Percentiles rank a stretch among this genome's conserved stretches.
Evolutionary conservation across 164 flowering plant genomes (phyloP).

Genomic region (Euptelea pleiosperma): DNA sequence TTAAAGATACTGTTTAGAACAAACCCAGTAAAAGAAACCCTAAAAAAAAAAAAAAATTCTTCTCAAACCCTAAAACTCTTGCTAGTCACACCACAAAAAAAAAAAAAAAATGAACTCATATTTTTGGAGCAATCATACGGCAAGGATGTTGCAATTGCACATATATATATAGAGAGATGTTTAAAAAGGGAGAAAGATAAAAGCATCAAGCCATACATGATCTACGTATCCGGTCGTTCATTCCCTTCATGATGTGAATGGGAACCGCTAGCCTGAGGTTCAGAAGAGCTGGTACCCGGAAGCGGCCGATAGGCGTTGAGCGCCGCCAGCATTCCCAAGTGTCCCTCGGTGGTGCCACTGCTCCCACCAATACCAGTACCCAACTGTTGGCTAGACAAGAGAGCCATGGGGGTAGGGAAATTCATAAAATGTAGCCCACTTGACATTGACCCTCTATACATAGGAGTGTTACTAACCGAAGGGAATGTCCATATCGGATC

Average conservation of each 20-base stretch:
- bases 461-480: slow-evolving; percentile 21
- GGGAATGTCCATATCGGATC: slow-evolving; percentile 58
- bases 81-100: slow-evolving; percentile 31
- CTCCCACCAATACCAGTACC: slow-evolving; percentile 28
- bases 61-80: slow-evolving; percentile 38
- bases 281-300: slow-evolving; percentile 33
- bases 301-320: slow-evolving; percentile 47
- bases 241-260: slow-evolving; percentile 55
- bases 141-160: slow-evolving; percentile 34
- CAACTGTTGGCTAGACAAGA: slow-evolving; percentile 57
- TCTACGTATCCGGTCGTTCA: slow-evolving; percentile 52
- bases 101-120: slow-evolving; percentile 19
- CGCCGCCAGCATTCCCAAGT: slow-evolving; percentile 60
- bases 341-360: slow-evolving; percentile 42
- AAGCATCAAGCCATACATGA: slow-evolving; percentile 15
- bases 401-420: slow-evolving; percentile 49
- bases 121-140: slow-evolving; percentile 39
- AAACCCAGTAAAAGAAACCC: no score
- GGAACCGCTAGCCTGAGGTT: slow-evolving; percentile 51
- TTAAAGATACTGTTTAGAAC: no score
- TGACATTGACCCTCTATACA: slow-evolving; percentile 51
- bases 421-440: slow-evolving; percentile 77
- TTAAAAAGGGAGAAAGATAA: neutral
- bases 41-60: slow-evolving; percentile 29
- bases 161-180: slow-evolving; percentile 7